A percentile compares a stretch with the other conserved stretches of the same genome.
These are phyloP conservation scores for Lippia alba DNA, from an alignment of 305 asterid genomes.

Conservation along the genomic window DNA sequence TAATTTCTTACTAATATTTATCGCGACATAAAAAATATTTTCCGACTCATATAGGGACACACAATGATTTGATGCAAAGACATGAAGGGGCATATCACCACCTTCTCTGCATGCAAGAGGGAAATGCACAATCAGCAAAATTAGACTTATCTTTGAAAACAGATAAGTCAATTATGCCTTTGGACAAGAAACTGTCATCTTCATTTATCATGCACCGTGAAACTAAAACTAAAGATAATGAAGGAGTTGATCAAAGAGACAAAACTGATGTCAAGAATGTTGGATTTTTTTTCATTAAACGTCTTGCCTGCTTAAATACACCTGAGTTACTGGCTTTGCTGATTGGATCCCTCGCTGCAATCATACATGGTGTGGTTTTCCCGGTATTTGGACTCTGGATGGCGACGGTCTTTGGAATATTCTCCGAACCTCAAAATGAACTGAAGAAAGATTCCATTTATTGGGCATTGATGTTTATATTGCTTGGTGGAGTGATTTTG, in stretches of 20 bases:
- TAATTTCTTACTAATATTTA: no score
- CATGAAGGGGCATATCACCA: conserved; percentile 56
- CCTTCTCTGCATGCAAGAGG: conserved; percentile 59
- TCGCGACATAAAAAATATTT: neutral
- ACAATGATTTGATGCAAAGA: conserved; percentile 44
- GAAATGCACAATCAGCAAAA: conserved; percentile 23
- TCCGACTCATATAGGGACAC: conserved; percentile 33
- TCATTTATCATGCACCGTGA: conserved; percentile 10
- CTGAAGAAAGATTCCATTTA: conserved; percentile 44
- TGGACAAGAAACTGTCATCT: neutral
- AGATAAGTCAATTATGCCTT: neutral
- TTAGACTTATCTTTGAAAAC: neutral
- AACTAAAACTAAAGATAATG: neutral
- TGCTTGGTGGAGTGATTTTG: conserved; percentile 40
- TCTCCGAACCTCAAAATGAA: conserved; percentile 37
- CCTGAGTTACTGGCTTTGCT: conserved; percentile 36
- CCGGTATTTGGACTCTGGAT: conserved; percentile 35
- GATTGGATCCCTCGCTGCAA: conserved; percentile 37
- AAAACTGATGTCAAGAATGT: conserved; percentile 2
- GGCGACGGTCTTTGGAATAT: conserved; percentile 34
- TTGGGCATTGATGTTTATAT: conserved; percentile 51
- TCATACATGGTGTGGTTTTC: conserved; percentile 28
- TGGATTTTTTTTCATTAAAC: neutral
- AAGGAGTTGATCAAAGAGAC: conserved; percentile 9
- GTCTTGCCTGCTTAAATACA: conserved; percentile 33